Evolutionary conservation across 352 stramenopile genomes (phyloP).

Genomic region (Aphanomyces cochlioides): DNA sequence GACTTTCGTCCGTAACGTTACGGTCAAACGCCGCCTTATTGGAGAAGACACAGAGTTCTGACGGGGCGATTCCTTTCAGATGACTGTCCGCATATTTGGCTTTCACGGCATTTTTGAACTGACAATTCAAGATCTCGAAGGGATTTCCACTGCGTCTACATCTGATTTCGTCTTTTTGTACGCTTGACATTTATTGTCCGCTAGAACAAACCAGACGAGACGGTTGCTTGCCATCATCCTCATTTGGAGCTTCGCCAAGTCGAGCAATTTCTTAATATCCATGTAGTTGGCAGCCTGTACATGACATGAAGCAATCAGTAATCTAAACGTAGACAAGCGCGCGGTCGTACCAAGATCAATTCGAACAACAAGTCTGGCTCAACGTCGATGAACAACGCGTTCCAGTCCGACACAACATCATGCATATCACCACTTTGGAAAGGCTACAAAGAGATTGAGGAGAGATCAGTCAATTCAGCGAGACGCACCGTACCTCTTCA

Average conservation of each 20-base stretch:
- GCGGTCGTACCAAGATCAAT: conserved; percentile 86
- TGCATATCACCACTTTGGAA: conserved; percentile 97
- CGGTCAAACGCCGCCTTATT: neutral
- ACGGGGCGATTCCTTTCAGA: neutral
- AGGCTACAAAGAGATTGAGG: conserved; percentile 48
- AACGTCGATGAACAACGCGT: conserved; percentile 99
- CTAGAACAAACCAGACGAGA: neutral
- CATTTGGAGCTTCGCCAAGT: no score
- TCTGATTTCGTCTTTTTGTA: neutral
- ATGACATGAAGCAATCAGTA: neutral
- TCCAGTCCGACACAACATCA: conserved; percentile 99
- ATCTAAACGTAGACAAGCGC: neutral
- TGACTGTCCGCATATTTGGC: neutral
- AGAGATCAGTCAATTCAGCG: no score
- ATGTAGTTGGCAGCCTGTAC: conserved; percentile 97
- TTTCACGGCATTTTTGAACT: conserved; percentile 1
- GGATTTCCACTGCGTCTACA: neutral
- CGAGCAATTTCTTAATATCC: conserved; percentile 97
- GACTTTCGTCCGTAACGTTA: no score
- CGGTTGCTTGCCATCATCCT: neutral
- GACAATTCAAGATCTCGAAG: neutral
- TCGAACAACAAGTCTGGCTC: conserved; percentile 99
- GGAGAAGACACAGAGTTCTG: neutral
- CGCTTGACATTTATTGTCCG: neutral
- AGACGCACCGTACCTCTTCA: conserved; percentile 92